These are phyloP conservation scores for Ulvella scutata DNA, from an alignment of 139 green algal genomes.

Conservation along the genomic window DNA sequence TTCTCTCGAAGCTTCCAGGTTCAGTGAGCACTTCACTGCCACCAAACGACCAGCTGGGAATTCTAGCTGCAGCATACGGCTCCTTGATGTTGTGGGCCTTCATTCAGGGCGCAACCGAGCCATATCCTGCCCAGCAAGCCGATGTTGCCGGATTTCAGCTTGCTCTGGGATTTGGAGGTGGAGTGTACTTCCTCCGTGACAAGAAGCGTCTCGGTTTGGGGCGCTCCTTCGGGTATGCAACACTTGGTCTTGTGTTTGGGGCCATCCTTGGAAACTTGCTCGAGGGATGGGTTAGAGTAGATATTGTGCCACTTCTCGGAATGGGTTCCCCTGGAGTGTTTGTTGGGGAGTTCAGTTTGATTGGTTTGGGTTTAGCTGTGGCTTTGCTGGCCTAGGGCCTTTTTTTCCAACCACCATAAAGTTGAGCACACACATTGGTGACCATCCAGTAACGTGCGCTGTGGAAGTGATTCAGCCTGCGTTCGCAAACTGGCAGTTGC, in stretches of 20 bases:
- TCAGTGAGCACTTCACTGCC: neutral
- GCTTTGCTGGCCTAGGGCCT: constrained; percentile 40
- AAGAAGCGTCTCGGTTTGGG: constrained; percentile 47
- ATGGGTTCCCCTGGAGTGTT: constrained; percentile 52
- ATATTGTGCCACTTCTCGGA: constrained; percentile 62
- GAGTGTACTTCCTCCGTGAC: constrained; percentile 61
- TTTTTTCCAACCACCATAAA: too few relatives aligned
- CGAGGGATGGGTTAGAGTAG: constrained; percentile 65
- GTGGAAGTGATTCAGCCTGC: too few relatives aligned
- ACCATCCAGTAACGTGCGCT: too few relatives aligned
- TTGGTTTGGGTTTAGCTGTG: constrained; percentile 14
- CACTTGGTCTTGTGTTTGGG: constrained; percentile 30
- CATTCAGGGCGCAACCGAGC: constrained; percentile 36
- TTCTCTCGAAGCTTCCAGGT: constrained; percentile 8
- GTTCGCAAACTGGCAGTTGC: too few relatives aligned
- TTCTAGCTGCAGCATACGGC: neutral
- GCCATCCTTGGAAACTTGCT: constrained; percentile 44
- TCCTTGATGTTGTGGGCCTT: neutral
- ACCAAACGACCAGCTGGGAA: neutral
- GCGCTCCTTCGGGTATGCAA: constrained; percentile 10
- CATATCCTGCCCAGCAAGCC: constrained; percentile 18
- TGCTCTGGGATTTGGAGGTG: constrained; percentile 40
- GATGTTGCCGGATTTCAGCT: constrained; percentile 64
- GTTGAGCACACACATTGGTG: too few relatives aligned
- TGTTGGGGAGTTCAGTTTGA: constrained; percentile 43